Evolutionary conservation across 2,329 filamentous ascomycete species (phyloP).

Genomic region (Ophiobolus disseminans): DNA sequence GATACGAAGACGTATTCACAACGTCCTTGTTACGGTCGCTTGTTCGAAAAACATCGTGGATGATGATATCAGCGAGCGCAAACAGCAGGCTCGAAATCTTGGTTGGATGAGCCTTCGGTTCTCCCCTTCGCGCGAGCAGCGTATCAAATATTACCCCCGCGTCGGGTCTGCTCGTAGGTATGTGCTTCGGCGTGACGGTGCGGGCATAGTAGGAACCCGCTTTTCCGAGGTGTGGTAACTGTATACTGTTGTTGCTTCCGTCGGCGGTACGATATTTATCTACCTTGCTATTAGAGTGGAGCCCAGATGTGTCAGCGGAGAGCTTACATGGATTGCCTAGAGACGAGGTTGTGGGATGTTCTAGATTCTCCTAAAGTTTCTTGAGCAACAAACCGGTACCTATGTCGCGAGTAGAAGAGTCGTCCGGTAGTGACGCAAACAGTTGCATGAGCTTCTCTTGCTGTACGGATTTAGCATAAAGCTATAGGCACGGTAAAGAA

Average conservation of each 20-base stretch:
- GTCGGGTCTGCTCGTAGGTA: constrained; percentile 63
- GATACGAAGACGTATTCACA: constrained; percentile 67
- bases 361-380: constrained; percentile 48
- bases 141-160: constrained; percentile 69
- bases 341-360: constrained; percentile 48
- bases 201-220: constrained; percentile 68
- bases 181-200: constrained; percentile 62
- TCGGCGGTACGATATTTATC: constrained; percentile 33
- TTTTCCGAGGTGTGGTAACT: constrained; percentile 65
- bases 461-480: background rate
- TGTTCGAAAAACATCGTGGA: constrained; percentile 67
- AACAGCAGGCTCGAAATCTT: constrained; percentile 75
- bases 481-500: background rate
- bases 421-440: constrained; percentile 11
- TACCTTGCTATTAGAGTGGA: background rate
- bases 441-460: constrained; percentile 12
- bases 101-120: constrained; percentile 67
- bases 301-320: background rate
- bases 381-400: constrained; percentile 10
- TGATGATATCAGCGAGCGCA: constrained; percentile 70
- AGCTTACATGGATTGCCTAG: constrained; percentile 8
- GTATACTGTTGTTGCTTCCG: constrained; percentile 58
- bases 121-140: constrained; percentile 64
- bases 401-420: constrained; percentile 1
- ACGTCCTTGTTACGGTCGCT: constrained; percentile 66